Evolutionary conservation across 2,329 filamentous ascomycete genomes (phyloP).

Genomic region (Xylaria polymorpha): DNA sequence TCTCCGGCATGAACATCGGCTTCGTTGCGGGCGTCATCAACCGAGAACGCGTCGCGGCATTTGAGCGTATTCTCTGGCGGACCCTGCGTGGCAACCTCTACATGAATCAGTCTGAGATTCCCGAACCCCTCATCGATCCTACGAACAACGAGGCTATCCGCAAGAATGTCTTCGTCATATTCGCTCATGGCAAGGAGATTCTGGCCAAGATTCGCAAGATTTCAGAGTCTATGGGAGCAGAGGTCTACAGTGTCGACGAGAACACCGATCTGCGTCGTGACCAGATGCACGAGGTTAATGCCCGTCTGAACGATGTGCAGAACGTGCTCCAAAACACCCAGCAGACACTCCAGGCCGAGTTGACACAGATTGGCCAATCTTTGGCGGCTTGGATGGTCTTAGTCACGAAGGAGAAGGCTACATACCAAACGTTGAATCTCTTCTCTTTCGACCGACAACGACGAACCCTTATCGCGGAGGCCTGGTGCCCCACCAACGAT

Average conservation of each 20-base stretch:
- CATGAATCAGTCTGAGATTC: constrained; percentile 99
- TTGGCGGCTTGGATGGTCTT: constrained; percentile 97
- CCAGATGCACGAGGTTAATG: constrained; percentile 98
- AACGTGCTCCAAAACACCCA: constrained; percentile 96
- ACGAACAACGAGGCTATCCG: constrained; percentile 89
- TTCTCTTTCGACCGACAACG: constrained; percentile 97
- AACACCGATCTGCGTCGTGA: constrained; percentile 95
- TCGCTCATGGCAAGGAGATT: constrained; percentile 98
- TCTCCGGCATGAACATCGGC: constrained; percentile 98
- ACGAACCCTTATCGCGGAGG: constrained; percentile 96
- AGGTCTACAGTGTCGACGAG: constrained; percentile 97
- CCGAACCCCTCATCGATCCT: constrained; percentile 91
- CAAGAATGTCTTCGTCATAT: constrained; percentile 99
- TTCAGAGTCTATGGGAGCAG: constrained; percentile 94
- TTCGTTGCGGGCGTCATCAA: constrained; percentile 97
- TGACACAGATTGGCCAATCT: constrained; percentile 91
- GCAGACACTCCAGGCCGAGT: constrained; percentile 89
- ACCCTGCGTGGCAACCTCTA: constrained; percentile 97
- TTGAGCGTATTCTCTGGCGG: constrained; percentile 97
- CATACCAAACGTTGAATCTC: constrained; percentile 93
- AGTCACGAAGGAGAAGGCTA: constrained; percentile 97
- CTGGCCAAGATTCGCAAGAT: constrained; percentile 99
- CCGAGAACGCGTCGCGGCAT: constrained; percentile 90
- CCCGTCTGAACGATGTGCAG: constrained; percentile 86
- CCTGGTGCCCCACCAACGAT: constrained; percentile 95